A percentile compares a stretch with the other conserved stretches of the same genome.
Conservation (phyloP, 768 basidiomycete genomes). For the Lentinus tigrinus region DNA sequence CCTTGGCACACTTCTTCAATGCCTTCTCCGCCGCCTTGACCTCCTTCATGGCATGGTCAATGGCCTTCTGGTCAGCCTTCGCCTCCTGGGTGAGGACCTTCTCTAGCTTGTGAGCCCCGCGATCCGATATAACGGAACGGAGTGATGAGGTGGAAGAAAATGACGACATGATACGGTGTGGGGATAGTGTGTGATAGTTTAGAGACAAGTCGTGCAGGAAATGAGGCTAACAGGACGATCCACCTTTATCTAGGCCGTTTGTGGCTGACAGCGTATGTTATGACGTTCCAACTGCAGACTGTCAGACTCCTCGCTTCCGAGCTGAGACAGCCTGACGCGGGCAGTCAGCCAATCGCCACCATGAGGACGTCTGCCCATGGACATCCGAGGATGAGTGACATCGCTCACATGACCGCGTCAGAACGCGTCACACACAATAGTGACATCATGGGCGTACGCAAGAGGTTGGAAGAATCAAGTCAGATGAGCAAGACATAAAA, state of each 20-base stretch:
- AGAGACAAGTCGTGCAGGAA: not conserved
- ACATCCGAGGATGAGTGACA: not conserved
- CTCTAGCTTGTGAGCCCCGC: slow-evolving; percentile 12
- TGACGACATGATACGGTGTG: slow-evolving; percentile 1
- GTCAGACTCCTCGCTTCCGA: no score
- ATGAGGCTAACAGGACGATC: not conserved
- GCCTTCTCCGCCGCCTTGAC: slow-evolving; percentile 18
- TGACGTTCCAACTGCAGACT: not conserved
- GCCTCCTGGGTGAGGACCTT: slow-evolving; percentile 15
- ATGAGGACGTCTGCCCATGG: not conserved
- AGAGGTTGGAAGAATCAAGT: not conserved
- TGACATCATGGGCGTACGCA: not conserved
- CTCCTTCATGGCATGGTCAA: slow-evolving; percentile 14
- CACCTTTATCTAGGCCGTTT: no score
- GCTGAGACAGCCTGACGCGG: not conserved
- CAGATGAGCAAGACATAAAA: not conserved
- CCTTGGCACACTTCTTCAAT: slow-evolving; percentile 16
- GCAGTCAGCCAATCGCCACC: not conserved
- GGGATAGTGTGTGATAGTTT: not conserved
- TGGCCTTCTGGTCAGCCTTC: slow-evolving; percentile 5
- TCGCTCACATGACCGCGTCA: not conserved
- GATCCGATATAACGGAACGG: not conserved
- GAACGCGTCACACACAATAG: not conserved
- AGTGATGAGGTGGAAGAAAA: not conserved
- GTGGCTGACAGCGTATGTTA: not conserved